A percentile compares a stretch with the other conserved stretches of the same genome.
Conservation (phyloP, 371 early-diverging fungal species). For the Lichtheimia ornata region DNA sequence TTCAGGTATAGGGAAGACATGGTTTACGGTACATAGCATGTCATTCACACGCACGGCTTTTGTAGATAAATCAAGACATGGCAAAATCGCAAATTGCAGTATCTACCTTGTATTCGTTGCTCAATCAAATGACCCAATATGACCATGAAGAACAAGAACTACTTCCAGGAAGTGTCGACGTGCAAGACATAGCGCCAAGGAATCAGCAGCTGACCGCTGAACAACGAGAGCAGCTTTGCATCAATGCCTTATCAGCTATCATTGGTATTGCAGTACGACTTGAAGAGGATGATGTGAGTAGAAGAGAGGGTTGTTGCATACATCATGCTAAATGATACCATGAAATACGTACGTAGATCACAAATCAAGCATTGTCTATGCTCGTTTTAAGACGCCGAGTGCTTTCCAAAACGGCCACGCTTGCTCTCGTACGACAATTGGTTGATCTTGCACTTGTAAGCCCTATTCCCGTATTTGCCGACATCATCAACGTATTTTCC, state of each 20-base stretch:
- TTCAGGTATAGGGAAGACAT: conserved; percentile 42
- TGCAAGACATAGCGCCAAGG: background rate
- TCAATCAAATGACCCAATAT: conserved; percentile 55
- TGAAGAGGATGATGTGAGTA: conserved; percentile 57
- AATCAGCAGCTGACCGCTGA: conserved; percentile 2
- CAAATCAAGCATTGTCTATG: conserved; percentile 61
- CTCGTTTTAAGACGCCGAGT: conserved; percentile 57
- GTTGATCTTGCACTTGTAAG: conserved; percentile 65
- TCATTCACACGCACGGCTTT: no score
- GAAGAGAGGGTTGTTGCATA: background rate
- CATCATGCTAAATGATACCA: background rate
- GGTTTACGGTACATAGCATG: no score
- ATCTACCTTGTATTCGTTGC: conserved; percentile 57
- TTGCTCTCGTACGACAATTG: conserved; percentile 51
- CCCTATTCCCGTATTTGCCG: conserved; percentile 47
- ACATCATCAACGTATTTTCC: conserved; percentile 55
- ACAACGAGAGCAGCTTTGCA: conserved; percentile 27
- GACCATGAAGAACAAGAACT: conserved; percentile 15
- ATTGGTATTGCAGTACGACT: conserved; percentile 62
- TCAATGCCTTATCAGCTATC: conserved; percentile 41
- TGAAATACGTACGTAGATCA: conserved; percentile 37
- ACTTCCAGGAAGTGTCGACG: background rate
- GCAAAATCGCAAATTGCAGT: conserved; percentile 48
- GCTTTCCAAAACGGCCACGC: conserved; percentile 43
- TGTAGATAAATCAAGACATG: background rate